Evolutionary conservation across 176 grass and related monocot species (phyloP), one percentile per base, ranked within the genome.

Genomic region (Carex cristatella): DNA sequence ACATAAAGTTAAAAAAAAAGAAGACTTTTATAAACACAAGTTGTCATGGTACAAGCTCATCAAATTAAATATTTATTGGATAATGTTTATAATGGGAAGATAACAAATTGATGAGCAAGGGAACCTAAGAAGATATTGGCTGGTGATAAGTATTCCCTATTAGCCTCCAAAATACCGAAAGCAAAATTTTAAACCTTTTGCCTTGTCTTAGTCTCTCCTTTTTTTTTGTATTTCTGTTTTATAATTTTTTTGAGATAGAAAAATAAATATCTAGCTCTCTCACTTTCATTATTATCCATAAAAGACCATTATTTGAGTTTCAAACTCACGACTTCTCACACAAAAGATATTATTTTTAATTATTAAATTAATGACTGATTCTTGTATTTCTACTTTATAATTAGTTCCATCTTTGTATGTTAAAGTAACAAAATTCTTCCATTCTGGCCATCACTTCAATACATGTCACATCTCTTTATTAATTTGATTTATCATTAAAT

Each of bases 91-190:
- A 49, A 74, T 9, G 5, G 37, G 38, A 68, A 54, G 81, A 68
- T 12, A 27, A 83, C 63, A 54, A 68, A 83, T 53, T 64, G 27
- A 83, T 40, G 4, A 40, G 48, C 64, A 65, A 83, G 30, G 64
- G 81, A 56, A 83, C 61, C 23, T 69, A 14, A 83, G 30, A 83
- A n/a, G 10, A 83, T 18, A 69, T 68, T 69, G 35, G 18, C 5
- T 67, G 61, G 42, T 66, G 81, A 83, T 65, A 83, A 55, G 62
- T 83, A 69, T 69, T 83, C 61, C 42, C 81, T 30, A 37, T 55
- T 83, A 83, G 40, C 80, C 51, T 67, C 63, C 63, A 83, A 55
- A 68, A 40, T 83, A 54, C 61, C 62, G 27, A 83, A 83, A 83
- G 40, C 60, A 83, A 78, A 83, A 69, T 62, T 53, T 83, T 32